phyloP scores from a whole-genome alignment of 2,329 filamentous ascomycete species.

The Laburnicola sp. region DNA sequence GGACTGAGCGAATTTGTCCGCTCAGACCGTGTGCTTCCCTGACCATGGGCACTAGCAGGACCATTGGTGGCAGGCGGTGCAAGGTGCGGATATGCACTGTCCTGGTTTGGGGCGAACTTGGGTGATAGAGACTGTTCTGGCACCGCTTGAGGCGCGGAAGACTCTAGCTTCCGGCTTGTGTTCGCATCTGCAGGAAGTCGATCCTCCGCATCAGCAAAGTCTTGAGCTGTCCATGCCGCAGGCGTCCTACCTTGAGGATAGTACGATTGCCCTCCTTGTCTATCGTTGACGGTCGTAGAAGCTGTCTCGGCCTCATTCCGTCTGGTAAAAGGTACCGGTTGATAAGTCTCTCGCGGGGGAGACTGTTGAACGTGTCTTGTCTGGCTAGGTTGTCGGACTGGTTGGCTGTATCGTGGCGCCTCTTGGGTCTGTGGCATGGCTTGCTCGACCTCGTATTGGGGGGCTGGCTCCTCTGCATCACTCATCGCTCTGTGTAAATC shows the following conservation, averaged over 20 bases:
- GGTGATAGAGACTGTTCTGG: constrained; percentile 19
- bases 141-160: constrained; percentile 10
- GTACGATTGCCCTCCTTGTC: not conserved
- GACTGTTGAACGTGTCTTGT: not conserved
- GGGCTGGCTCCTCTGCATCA: constrained; percentile 27
- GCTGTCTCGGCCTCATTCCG: not conserved
- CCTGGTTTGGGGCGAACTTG: constrained; percentile 28
- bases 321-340: constrained; percentile 5
- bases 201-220: constrained; percentile 49
- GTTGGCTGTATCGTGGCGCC: not conserved
- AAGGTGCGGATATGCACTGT: constrained; percentile 32
- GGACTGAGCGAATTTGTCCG: constrained; percentile 59
- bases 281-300: not conserved
- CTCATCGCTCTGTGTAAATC: constrained; percentile 36
- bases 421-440: constrained; percentile 16
- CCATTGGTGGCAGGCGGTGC: constrained; percentile 14
- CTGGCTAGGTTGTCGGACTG: constrained; percentile 2
- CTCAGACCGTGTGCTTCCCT: constrained; percentile 30
- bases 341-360: constrained; percentile 15
- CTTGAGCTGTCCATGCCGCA: too few relatives aligned
- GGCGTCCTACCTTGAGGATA: not conserved
- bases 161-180: constrained; percentile 21
- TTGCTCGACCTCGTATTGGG: constrained; percentile 28
- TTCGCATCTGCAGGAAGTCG: constrained; percentile 31
- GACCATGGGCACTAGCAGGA: constrained; percentile 7